phyloP scores from a whole-genome alignment of 176 grass and related monocot species.

The Puccinellia tenuiflora region DNA sequence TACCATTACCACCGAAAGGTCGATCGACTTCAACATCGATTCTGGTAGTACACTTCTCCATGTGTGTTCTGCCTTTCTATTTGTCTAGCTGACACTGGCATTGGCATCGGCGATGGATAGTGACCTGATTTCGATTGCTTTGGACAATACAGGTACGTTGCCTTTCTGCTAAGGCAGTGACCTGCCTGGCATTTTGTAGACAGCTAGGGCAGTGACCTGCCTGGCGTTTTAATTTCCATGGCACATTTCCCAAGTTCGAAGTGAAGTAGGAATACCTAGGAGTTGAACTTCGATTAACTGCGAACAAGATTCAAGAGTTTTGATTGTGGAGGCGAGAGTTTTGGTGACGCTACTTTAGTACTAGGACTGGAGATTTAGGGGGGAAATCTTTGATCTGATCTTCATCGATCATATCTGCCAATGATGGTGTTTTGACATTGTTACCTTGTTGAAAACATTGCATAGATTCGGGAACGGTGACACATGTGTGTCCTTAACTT shows the following conservation, averaged over 20 bases:
- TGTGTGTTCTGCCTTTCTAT: neutral
- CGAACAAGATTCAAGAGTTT: no score
- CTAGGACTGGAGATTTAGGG: no score
- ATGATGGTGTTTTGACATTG: no score
- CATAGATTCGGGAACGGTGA: no score
- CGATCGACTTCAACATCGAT: neutral
- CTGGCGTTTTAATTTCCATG: neutral
- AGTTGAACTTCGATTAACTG: no score
- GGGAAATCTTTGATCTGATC: no score
- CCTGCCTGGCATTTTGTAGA: neutral
- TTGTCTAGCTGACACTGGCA: neutral
- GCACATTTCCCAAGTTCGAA: neutral
- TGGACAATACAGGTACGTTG: neutral
- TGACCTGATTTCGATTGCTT: conserved; percentile 19
- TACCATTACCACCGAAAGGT: neutral
- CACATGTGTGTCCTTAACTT: no score
- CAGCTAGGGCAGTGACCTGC: neutral
- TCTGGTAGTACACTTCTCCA: neutral
- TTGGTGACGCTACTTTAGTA: no score
- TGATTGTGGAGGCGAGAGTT: no score
- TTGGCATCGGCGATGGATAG: no score
- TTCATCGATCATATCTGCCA: no score
- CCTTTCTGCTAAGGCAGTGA: neutral
- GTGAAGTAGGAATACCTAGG: neutral
- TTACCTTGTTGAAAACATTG: no score